Conservation (phyloP, 192 early-diverging fungal species). For the Rhizophlyctis rosea region DNA sequence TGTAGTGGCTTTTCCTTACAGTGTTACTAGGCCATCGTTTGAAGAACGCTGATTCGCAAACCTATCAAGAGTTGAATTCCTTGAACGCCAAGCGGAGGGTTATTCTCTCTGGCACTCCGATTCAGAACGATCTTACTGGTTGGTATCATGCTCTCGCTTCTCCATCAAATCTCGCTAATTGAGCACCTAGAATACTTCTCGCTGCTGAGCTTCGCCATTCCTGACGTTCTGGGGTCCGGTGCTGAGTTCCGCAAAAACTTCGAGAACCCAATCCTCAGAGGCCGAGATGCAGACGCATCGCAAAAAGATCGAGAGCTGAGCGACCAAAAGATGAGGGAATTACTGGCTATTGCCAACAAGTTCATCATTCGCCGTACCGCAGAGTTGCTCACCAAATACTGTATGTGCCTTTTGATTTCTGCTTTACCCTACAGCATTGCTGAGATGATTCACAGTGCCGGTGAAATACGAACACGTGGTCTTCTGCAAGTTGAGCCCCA, state of each 20-base stretch:
- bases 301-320: conserved; percentile 72
- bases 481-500: conserved; percentile 77
- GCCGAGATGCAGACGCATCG: conserved; percentile 86
- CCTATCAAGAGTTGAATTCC: conserved; percentile 75
- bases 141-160: not conserved
- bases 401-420: conserved; percentile 49
- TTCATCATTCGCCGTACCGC: conserved; percentile 98
- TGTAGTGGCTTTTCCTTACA: not conserved
- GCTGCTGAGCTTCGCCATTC: conserved; percentile 92
- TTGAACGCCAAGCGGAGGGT: conserved; percentile 88
- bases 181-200: conserved; percentile 78
- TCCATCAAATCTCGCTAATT: not conserved
- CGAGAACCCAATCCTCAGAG: conserved; percentile 90
- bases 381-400: conserved; percentile 93
- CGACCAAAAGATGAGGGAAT: conserved; percentile 81
- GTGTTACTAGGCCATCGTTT: conserved; percentile 69
- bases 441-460: conserved; percentile 69
- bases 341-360: conserved; percentile 82
- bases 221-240: conserved; percentile 82
- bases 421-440: not conserved
- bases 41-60: conserved; percentile 86
- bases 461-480: conserved; percentile 98
- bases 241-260: conserved; percentile 89
- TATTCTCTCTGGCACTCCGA: conserved; percentile 95
- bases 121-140: conserved; percentile 65